Evolutionary conservation across 768 basidiomycete genomes (phyloP).

Genomic region (Pulveroboletus frians): DNA sequence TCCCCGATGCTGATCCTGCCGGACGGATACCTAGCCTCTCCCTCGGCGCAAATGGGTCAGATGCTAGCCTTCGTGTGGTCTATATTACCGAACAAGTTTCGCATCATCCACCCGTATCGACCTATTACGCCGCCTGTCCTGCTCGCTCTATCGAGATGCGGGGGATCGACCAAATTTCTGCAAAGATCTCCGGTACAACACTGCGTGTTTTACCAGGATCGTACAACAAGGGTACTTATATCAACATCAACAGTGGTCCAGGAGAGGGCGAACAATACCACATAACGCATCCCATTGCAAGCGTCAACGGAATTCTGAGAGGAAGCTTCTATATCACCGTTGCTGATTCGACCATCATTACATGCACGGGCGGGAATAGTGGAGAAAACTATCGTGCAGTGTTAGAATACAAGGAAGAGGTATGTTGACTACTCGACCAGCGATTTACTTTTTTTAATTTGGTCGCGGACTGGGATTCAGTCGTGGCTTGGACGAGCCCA

Average conservation of each 20-base stretch:
- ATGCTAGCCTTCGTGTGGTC: slow-evolving; percentile 51
- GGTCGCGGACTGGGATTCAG: slow-evolving; percentile 26
- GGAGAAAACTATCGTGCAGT: slow-evolving; percentile 68
- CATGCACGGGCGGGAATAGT: slow-evolving; percentile 65
- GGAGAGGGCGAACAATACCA: slow-evolving; percentile 80
- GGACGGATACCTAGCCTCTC: slow-evolving; percentile 60
- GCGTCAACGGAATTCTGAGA: slow-evolving; percentile 87
- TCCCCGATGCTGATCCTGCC: slow-evolving; percentile 36
- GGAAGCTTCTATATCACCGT: slow-evolving; percentile 92
- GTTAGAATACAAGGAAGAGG: slow-evolving; percentile 96
- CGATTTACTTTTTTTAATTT: not conserved
- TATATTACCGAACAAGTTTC: slow-evolving; percentile 93
- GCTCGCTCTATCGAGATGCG: slow-evolving; percentile 61
- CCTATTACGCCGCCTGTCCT: slow-evolving; percentile 76
- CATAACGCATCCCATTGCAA: slow-evolving; percentile 84
- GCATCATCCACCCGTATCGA: slow-evolving; percentile 94
- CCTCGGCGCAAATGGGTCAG: slow-evolving; percentile 36
- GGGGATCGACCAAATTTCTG: slow-evolving; percentile 91
- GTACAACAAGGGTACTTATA: slow-evolving; percentile 84
- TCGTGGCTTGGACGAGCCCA: slow-evolving; percentile 89
- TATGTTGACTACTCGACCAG: slow-evolving; percentile 31
- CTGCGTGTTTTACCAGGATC: slow-evolving; percentile 78
- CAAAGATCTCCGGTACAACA: slow-evolving; percentile 84
- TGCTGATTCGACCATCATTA: slow-evolving; percentile 72
- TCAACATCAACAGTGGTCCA: slow-evolving; percentile 66